These are phyloP conservation scores for Malassezia cuniculi DNA, from an alignment of 1,284 basidiomycete species.

Conservation along the genomic window DNA sequence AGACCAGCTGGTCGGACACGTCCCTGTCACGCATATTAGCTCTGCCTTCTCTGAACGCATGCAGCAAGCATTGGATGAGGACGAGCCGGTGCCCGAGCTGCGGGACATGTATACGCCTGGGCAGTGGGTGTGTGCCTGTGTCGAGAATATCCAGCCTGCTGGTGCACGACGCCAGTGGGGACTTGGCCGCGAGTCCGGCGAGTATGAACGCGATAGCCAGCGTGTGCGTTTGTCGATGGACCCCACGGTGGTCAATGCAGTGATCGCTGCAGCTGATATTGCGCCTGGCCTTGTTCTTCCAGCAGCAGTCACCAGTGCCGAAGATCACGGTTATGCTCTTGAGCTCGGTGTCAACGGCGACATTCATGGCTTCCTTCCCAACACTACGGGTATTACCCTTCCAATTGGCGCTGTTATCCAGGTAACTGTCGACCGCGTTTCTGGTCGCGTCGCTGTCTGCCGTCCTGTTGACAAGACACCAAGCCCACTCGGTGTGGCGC, in stretches of 20 bases:
- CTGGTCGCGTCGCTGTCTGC: constrained; percentile 42
- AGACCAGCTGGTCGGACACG: constrained; percentile 82
- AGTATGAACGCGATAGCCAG: constrained; percentile 35
- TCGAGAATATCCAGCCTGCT: constrained; percentile 55
- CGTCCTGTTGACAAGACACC: constrained; percentile 24
- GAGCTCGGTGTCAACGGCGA: constrained; percentile 55
- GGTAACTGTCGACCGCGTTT: constrained; percentile 38
- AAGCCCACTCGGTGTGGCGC: too few relatives aligned
- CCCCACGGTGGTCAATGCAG: constrained; percentile 73
- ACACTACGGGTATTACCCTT: constrained; percentile 23
- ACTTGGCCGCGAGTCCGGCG: constrained; percentile 41
- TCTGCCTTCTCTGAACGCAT: constrained; percentile 60
- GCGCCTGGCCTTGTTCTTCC: constrained; percentile 45
- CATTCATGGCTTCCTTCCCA: constrained; percentile 39
- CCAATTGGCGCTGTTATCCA: constrained; percentile 43
- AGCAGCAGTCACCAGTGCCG: constrained; percentile 55
- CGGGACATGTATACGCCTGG: constrained; percentile 65
- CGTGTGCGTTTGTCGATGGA: constrained; percentile 71
- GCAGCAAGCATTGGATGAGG: constrained; percentile 46
- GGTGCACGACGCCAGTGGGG: constrained; percentile 55
- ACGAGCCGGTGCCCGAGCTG: constrained; percentile 47
- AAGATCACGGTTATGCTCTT: constrained; percentile 88
- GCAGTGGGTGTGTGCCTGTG: constrained; percentile 70
- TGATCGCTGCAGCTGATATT: constrained; percentile 66
- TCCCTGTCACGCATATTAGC: constrained; percentile 92